Evolutionary conservation across 495 filamentous ascomycete genomes (phyloP).

Genomic region (Neurospora sp.): DNA sequence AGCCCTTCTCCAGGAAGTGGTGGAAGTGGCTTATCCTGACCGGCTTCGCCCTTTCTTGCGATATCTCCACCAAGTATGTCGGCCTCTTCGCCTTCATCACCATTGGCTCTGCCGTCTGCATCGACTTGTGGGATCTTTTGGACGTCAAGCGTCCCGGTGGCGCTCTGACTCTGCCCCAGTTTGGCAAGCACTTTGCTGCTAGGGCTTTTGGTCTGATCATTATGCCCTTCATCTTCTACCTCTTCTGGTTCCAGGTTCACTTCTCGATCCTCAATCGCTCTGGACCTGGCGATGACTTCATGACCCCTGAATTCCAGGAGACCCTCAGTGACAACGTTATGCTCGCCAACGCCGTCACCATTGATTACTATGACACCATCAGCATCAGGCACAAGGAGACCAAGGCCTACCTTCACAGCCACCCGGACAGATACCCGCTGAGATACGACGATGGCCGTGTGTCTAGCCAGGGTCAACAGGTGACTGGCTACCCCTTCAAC

Average conservation of each 20-base stretch:
- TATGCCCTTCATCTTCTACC: slow-evolving; percentile 91
- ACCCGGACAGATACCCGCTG: slow-evolving; percentile 78
- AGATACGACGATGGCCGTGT: slow-evolving; percentile 96
- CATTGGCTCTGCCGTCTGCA: slow-evolving; percentile 83
- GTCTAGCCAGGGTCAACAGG: slow-evolving; percentile 95
- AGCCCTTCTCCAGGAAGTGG: slow-evolving; percentile 88
- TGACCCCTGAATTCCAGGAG: slow-evolving; percentile 96
- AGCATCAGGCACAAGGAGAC: slow-evolving; percentile 93
- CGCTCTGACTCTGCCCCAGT: slow-evolving; percentile 63
- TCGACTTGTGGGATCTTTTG: slow-evolving; percentile 92
- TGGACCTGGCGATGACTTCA: slow-evolving; percentile 96
- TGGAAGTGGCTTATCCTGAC: slow-evolving; percentile 99
- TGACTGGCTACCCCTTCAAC: slow-evolving; percentile 95
- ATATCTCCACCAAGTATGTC: slow-evolving; percentile 98
- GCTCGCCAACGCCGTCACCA: slow-evolving; percentile 70
- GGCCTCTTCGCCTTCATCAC: slow-evolving; percentile 92
- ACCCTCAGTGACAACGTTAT: slow-evolving; percentile 90
- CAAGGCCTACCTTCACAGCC: slow-evolving; percentile 90
- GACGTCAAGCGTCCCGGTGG: slow-evolving; percentile 75
- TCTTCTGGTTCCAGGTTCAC: slow-evolving; percentile 99
- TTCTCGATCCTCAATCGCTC: slow-evolving; percentile 82
- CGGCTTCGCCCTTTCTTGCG: slow-evolving; percentile 86
- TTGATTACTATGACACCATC: slow-evolving; percentile 85
- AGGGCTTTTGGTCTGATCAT: slow-evolving; percentile 74
- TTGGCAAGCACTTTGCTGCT: slow-evolving; percentile 83